Base-by-base conservation (phyloP, 1,284 basidiomycete genomes). In the Phlebopus sp. region DNA sequence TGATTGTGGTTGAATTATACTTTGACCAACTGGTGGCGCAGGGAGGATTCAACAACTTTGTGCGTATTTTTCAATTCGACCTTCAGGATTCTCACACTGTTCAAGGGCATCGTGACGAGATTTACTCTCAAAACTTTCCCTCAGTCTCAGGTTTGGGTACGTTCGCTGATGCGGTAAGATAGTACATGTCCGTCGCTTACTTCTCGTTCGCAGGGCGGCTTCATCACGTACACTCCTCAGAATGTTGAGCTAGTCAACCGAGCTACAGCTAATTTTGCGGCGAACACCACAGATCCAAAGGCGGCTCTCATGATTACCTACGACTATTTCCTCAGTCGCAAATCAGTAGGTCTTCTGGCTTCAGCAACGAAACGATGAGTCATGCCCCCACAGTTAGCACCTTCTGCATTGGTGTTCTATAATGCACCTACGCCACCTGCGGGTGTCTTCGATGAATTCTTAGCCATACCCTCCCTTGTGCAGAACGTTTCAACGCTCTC, bases 1-100 rank as follows among this genome's bases (percentile, higher is more conserved):
- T 29, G 18, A 32, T 3, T 23, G 10, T 34, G n/a, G 34, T 36
- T 19, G 27, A 13, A 4, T 34, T 15, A 17, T 37, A 9, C 4
- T 15, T 2, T 9, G 25, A 38, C 34, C 19, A 15, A 47, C 32
- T 21, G 14, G 5, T 36, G 21, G 37, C 21, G 18, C 18, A 80
- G 77, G 81, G 79, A 19, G 77, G 79, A 13, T 68, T 74, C 49
- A 82, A 84, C 53, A 83, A 82, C 59, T 82, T 80, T 52, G 80
- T 80, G 47, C 50, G 75, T 66, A 34, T 32, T 35, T 25, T 11
- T 10, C 19, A 9, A 25, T 7, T 11, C 0, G 14, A 3, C 4
- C 9, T 23, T 23, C 5, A 5, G 17, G 31, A 17, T 43, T 37
- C 27, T 23, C 14, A 47, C 5, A 8, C 21, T 27, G 15, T 32